phyloP scores from a whole-genome alignment of 2,329 filamentous ascomycete species.

The Venturiaceae sp. region DNA sequence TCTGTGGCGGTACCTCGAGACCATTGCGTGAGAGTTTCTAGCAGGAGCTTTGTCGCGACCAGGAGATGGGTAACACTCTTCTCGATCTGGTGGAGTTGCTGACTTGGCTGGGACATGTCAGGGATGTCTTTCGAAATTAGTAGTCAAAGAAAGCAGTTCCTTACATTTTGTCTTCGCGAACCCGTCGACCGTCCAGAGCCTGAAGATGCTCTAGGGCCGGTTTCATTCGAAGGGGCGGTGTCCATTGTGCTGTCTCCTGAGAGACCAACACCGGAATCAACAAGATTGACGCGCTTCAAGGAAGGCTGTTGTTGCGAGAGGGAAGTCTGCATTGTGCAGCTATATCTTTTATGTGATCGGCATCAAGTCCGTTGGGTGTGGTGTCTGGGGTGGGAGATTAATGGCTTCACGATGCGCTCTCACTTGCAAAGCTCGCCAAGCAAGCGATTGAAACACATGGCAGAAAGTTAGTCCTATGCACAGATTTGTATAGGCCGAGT shows the following conservation, averaged over 20 bases:
- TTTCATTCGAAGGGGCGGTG: conserved; percentile 21
- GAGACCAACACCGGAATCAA: conserved; percentile 8
- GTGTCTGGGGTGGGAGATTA: neutral
- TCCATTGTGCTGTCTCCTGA: conserved; percentile 36
- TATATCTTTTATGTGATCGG: neutral
- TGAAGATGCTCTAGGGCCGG: conserved; percentile 55
- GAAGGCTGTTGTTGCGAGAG: neutral
- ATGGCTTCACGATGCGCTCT: neutral
- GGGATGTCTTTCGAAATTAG: neutral
- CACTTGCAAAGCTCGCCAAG: too few species aligned
- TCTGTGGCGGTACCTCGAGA: conserved; percentile 87
- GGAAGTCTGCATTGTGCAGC: neutral
- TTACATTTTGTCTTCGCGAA: conserved; percentile 18
- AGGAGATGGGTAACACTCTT: conserved; percentile 97
- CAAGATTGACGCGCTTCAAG: neutral
- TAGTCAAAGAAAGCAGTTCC: neutral
- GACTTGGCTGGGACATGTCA: conserved; percentile 44
- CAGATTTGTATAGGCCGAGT: neutral
- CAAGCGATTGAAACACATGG: neutral
- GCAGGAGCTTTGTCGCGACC: conserved; percentile 92
- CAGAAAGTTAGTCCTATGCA: neutral
- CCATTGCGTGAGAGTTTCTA: conserved; percentile 97
- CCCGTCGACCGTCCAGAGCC: conserved; percentile 54
- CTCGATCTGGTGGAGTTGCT: conserved; percentile 90
- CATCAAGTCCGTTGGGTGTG: neutral